phyloP scores from a whole-genome alignment of 2,329 filamentous ascomycete genomes.

The Coniochaeta sp. region DNA sequence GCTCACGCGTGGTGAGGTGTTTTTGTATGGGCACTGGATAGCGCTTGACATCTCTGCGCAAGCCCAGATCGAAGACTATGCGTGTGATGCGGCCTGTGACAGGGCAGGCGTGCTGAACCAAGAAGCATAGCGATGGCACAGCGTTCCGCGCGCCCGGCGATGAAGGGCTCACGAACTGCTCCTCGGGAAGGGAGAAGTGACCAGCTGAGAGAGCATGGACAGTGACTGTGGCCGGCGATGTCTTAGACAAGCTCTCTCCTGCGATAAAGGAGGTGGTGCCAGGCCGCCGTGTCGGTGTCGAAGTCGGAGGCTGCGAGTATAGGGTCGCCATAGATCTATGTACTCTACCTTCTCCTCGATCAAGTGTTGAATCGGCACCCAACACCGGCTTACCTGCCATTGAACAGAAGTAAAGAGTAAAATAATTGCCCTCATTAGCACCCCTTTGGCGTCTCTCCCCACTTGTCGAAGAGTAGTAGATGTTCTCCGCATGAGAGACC shows the following conservation, averaged over 20 bases:
- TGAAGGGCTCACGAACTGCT: constrained; percentile 31
- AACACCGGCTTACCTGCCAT: background rate
- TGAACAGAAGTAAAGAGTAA: background rate
- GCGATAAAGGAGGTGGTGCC: background rate
- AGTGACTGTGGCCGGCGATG: constrained; percentile 4
- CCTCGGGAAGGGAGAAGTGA: constrained; percentile 33
- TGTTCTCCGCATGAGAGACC: background rate
- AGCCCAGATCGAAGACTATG: constrained; percentile 43
- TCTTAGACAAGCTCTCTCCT: background rate
- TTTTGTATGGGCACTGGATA: constrained; percentile 33
- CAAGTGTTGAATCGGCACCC: background rate
- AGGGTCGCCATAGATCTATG: background rate
- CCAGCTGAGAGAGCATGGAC: constrained; percentile 15
- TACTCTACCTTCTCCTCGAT: too few species aligned
- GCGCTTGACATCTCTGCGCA: constrained; percentile 29
- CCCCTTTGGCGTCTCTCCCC: background rate
- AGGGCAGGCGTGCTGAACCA: constrained; percentile 33
- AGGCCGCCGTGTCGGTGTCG: background rate
- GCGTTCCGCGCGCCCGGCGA: constrained; percentile 29
- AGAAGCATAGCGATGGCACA: constrained; percentile 40
- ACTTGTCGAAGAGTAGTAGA: background rate
- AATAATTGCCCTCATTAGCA: background rate
- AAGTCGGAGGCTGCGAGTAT: background rate
- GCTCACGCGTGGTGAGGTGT: constrained; percentile 33
- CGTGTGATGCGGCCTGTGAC: constrained; percentile 16